These are phyloP conservation scores for Synchytrium microbalum DNA, from an alignment of 371 early-diverging fungal species.

Conservation along the genomic window DNA sequence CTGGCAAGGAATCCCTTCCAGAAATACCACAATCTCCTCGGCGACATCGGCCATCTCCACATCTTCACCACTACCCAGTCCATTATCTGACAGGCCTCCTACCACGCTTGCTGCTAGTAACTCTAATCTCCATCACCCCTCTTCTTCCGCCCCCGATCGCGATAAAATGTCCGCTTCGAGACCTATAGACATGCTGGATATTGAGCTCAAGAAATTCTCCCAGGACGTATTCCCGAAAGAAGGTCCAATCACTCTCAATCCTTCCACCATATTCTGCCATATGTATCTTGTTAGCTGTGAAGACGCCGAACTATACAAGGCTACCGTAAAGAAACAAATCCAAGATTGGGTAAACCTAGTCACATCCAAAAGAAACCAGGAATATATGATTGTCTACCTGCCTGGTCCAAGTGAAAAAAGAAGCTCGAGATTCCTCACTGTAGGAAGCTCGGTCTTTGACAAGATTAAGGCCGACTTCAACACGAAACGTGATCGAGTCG, in stretches of 20 bases:
- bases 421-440: conserved; percentile 18
- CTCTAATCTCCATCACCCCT: conserved; percentile 56
- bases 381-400: conserved; percentile 82
- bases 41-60: conserved; percentile 30
- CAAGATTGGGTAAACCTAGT: conserved; percentile 75
- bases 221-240: conserved; percentile 48
- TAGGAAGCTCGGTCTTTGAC: conserved; percentile 54
- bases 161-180: conserved; percentile 9
- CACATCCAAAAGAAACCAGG: conserved; percentile 71
- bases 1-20: conserved; percentile 72
- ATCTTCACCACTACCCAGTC: conserved; percentile 4
- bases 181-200: conserved; percentile 42
- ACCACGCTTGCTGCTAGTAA: conserved; percentile 73
- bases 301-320: conserved; percentile 80
- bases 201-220: conserved; percentile 59
- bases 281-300: conserved; percentile 76
- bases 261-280: conserved; percentile 63
- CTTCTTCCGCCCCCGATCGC: conserved; percentile 42
- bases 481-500: conserved; percentile 18
- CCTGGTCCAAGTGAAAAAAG: conserved; percentile 48
- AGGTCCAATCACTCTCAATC: conserved; percentile 50
- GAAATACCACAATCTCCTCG: conserved; percentile 51
- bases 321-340: conserved; percentile 61
- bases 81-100: conserved; percentile 44
- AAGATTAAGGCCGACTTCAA: conserved; percentile 79